Evolutionary conservation across 2,329 filamentous ascomycete genomes (phyloP), one percentile per base, ranked within the genome.

Genomic region (Ilyonectria mors-panacis): DNA sequence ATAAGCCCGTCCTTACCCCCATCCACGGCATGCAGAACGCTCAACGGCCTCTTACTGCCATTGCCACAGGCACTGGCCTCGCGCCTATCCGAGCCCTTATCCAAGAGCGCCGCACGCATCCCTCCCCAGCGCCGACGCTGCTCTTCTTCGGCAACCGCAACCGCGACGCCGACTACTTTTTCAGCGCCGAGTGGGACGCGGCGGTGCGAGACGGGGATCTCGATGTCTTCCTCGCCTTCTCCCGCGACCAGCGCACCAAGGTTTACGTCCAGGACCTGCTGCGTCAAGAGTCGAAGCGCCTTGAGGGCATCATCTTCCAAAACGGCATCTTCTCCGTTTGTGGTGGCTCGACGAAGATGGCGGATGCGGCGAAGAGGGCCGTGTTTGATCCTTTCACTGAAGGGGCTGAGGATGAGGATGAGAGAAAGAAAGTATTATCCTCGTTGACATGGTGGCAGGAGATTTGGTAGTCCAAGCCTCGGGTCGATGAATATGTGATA

Each of bases 121-220:
- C 70, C 17, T 30, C 62, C 3, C 57, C 67, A 7, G 73, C 83
- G 5, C 82, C 84, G 0, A 85, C 86, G 3, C 73, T 93, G 1
- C 84, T 99, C 2, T 92, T 98, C 80, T 98, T 94, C 72, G 96
- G 96, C 12, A 94, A 93, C 70, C 91, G 96, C 35, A 97, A 93
- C 74, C 81, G 85, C 12, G 75, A 83, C 0, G 88, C 91, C 0
- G 96, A 99, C 78, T 98, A 89, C 81, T 95, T 94, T 81, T 99
- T 96, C 78, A 80, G 85, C 6, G 80, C 91, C 0, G 95, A 98
- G 69, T 98, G 94, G 94, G 75, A 82, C 1, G 45, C 62, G 12
- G 65, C 76, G 1, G 71, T 70, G 2, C 50, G 56, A 5, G 68
- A 69, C 2, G 72, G 59, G 2, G 64, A 72, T 1, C 53, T 86